These are phyloP conservation scores for Zychaea mexicana DNA, from an alignment of 371 early-diverging fungal genomes.

Conservation along the genomic window DNA sequence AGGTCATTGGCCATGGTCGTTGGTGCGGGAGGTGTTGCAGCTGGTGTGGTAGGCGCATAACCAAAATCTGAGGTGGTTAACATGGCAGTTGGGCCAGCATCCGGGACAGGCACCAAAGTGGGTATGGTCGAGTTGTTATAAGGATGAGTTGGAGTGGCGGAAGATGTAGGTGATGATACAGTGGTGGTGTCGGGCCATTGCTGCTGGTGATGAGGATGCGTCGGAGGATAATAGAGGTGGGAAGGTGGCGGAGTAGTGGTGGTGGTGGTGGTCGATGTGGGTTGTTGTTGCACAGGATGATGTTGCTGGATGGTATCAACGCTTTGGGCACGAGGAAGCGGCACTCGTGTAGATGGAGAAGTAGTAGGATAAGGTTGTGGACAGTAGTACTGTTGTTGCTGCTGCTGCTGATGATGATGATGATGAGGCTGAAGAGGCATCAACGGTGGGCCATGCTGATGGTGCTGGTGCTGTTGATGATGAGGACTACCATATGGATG, in stretches of 20 bases:
- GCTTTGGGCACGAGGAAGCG: conserved; percentile 33
- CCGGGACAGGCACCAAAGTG: conserved; percentile 41
- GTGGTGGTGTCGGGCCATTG: background rate
- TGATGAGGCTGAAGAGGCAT: background rate
- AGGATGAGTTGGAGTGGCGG: background rate
- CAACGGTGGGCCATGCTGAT: background rate
- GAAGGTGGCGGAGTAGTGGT: conserved; percentile 4
- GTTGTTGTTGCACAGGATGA: conserved; percentile 2
- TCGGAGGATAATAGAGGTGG: background rate
- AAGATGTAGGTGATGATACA: conserved; percentile 15
- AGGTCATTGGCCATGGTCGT: conserved; percentile 9
- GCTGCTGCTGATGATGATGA: conserved; percentile 9
- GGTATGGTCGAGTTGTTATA: conserved; percentile 10
- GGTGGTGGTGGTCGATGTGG: too few relatives aligned
- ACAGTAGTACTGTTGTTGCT: conserved; percentile 4
- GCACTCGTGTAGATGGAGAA: conserved; percentile 14
- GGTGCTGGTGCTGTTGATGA: conserved; percentile 12
- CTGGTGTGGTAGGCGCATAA: background rate
- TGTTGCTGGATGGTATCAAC: conserved; percentile 23
- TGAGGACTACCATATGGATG: conserved; percentile 10
- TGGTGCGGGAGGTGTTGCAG: conserved; percentile 4
- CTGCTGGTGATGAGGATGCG: conserved; percentile 1
- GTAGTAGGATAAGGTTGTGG: conserved; percentile 10
- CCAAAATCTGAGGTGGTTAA: conserved; percentile 23
- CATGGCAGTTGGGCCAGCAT: conserved; percentile 50